Base-by-base conservation (phyloP, 768 basidiomycete genomes). In the Zangia roseola region DNA sequence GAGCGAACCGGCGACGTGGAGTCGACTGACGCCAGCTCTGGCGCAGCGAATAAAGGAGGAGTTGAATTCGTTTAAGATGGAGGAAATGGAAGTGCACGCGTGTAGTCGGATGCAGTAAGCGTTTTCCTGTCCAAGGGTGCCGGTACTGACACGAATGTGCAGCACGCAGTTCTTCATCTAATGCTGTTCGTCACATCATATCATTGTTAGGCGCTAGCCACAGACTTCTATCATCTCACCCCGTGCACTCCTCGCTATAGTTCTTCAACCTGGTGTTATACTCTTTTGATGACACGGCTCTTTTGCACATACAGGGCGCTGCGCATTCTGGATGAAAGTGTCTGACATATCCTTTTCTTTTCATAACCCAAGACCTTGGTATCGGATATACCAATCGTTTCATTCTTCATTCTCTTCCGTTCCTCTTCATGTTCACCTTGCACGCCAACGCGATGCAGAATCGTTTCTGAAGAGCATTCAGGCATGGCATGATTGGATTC, bases 61-160 rank as follows among this genome's bases (percentile, higher is more conserved):
- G 72, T 76, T 99, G 44, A 99, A 99, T 71, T 92, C 91, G 47
- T 98, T 91, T 73, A 98, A 98, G 78, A 91, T 97, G 89, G 94
- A 95, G 71, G 94, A 97, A 74, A 98, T 99, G 95, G 92, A 94
- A 67, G 94, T 99, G 53, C 95, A 98, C 70, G 89, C 90, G 58
- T 76, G 88, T 42, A 94, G 91, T 70, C 84, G 91, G 69, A 83
- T 90, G 60, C 86, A 97, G 91, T 93, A 67, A 58, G 91, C 82
- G 34, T 41, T 46, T 43, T 38, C 50, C 41, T 43, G 34, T 45
- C 1, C 1, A 13, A 5, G 14, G 4, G 10, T 13, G 10, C 31
- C 10, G 5, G 1, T n/a, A 6, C 50, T 52, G 25, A 63, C 26
- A 42, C n/a, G 34, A 28, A 13, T 19, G 24, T 45, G 40, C 58